Evolutionary conservation across 257 asterid genomes (phyloP).

Genomic region (Vinca minor): DNA sequence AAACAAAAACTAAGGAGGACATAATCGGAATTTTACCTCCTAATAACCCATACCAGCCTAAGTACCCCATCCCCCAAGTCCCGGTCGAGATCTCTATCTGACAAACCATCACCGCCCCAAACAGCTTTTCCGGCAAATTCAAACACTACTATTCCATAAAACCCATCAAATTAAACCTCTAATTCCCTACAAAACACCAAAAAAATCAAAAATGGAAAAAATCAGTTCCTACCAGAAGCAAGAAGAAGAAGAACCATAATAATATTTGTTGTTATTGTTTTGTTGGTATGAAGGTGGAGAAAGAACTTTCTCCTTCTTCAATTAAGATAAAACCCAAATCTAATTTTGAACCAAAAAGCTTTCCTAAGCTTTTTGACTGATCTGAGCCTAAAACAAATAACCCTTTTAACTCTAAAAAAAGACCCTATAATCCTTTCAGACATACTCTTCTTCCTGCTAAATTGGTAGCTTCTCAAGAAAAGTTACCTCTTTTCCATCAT

Average conservation of each 20-base stretch:
- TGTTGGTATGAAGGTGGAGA: conserved; percentile 21
- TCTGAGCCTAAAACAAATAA: conserved; percentile 33
- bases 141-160: too few species aligned
- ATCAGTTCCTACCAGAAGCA: conserved; percentile 31
- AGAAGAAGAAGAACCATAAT: conserved; percentile 20
- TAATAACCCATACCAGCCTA: too few species aligned
- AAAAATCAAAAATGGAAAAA: too few species aligned
- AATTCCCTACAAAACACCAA: too few species aligned
- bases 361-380: conserved; percentile 42
- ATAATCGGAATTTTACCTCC: too few species aligned
- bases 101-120: too few species aligned
- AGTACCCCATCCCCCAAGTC: too few species aligned
- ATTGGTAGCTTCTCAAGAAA: conserved; percentile 79
- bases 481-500: conserved; percentile 68
- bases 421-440: conserved; percentile 44
- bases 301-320: conserved; percentile 35
- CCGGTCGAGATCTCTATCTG: too few species aligned
- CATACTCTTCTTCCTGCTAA: conserved; percentile 59
- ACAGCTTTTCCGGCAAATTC: too few species aligned
- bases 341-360: conserved; percentile 47
- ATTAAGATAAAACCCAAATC: conserved; percentile 39
- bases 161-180: too few species aligned
- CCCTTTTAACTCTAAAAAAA: conserved; percentile 41
- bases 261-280: not conserved
- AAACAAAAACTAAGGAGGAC: too few species aligned